Conservation (phyloP, 2,329 filamentous ascomycete species). For the Incumbomyces lentus region DNA sequence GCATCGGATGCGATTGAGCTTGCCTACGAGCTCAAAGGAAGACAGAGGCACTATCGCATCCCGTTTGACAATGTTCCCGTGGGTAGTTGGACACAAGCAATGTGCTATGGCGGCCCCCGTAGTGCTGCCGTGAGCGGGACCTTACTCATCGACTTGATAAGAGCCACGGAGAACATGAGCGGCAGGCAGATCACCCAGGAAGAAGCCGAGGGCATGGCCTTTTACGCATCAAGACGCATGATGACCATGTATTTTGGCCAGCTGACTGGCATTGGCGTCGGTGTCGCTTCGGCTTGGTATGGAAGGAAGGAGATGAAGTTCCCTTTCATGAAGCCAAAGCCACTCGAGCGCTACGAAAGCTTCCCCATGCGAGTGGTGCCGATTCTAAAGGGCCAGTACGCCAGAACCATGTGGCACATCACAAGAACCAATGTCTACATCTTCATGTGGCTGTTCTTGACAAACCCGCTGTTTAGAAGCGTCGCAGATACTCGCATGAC, state of each 20-base stretch:
- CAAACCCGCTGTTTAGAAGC: slow-evolving; percentile 11
- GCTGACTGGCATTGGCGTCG: slow-evolving; percentile 5
- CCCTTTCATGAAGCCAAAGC: slow-evolving; percentile 17
- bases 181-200: slow-evolving; percentile 13
- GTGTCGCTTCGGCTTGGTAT: slow-evolving; percentile 9
- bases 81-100: slow-evolving; percentile 11
- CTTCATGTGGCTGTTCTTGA: slow-evolving; percentile 8
- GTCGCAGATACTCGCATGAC: slow-evolving; percentile 10
- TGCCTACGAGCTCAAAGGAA: slow-evolving; percentile 15
- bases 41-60: slow-evolving; percentile 12
- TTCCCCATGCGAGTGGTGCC: slow-evolving; percentile 14
- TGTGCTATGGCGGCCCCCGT: slow-evolving; percentile 13
- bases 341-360: slow-evolving; percentile 14
- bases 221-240: slow-evolving; percentile 11
- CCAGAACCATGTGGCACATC: slow-evolving; percentile 17
- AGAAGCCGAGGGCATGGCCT: slow-evolving; percentile 19
- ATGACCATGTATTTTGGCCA: slow-evolving; percentile 11
- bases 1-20: slow-evolving; percentile 12
- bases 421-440: slow-evolving; percentile 15
- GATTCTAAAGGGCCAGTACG: slow-evolving; percentile 12
- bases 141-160: slow-evolving; percentile 15
- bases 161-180: slow-evolving; percentile 13
- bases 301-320: slow-evolving; percentile 19
- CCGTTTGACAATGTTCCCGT: slow-evolving; percentile 18
- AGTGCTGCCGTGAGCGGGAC: slow-evolving; percentile 10